Conservation (phyloP, 306 rosid species). For the Prunus kanzakura region DNA sequence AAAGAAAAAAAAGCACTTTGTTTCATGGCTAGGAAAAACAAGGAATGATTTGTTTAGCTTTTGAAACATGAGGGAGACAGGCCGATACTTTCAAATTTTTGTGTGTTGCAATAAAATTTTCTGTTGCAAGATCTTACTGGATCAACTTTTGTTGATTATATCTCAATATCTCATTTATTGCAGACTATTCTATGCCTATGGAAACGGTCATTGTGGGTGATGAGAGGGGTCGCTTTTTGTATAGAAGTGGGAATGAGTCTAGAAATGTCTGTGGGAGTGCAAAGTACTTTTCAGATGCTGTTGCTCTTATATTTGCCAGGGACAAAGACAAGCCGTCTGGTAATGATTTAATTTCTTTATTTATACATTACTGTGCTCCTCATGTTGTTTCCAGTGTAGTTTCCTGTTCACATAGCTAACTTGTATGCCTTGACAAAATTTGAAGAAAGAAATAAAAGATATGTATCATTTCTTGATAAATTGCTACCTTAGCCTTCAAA, state of each 20-base stretch:
- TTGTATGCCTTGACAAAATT: conserved; percentile 1
- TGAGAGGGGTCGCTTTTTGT: conserved; percentile 51
- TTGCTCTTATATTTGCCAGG: conserved; percentile 70
- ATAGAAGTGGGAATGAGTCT: conserved; percentile 35
- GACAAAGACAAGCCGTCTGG: conserved; percentile 55
- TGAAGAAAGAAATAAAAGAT: background rate
- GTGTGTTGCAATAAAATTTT: background rate
- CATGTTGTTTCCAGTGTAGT: background rate
- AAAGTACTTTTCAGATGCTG: conserved; percentile 40
- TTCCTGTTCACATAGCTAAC: background rate
- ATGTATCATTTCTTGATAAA: background rate
- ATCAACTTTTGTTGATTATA: background rate
- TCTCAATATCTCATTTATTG: conserved; percentile 8
- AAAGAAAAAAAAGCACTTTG: background rate
- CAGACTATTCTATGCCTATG: conserved; percentile 73
- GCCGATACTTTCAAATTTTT: background rate
- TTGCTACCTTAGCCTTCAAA: background rate
- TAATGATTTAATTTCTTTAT: conserved; percentile 25
- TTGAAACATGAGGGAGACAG: background rate
- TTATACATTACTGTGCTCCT: conserved; percentile 5
- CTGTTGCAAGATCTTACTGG: background rate
- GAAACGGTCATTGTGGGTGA: conserved; percentile 78
- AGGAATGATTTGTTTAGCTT: background rate
- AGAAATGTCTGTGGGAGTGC: conserved; percentile 33
- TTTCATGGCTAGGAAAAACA: background rate